Percentiles rank a stretch among this genome's conserved stretches.
phyloP scores from a whole-genome alignment of 352 stramenopile genomes.

The Hyphochytrium catenoides region DNA sequence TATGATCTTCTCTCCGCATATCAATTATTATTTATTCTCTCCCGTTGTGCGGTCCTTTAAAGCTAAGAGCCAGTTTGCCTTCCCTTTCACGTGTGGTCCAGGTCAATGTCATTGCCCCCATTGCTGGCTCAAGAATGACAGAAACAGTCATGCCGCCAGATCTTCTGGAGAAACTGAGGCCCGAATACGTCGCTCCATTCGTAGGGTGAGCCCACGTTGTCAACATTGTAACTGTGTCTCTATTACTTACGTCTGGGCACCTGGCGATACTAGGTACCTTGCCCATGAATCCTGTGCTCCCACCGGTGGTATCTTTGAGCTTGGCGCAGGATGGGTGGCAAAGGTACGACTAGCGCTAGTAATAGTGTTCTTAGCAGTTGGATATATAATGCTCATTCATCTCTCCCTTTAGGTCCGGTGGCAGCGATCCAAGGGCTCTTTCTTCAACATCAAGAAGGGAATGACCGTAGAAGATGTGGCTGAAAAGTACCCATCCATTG shows the following conservation, averaged over 20 bases:
- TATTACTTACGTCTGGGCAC: not conserved
- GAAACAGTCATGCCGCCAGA: constrained; percentile 39
- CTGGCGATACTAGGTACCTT: constrained; percentile 19
- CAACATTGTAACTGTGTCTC: not conserved
- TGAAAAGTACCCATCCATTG: too few relatives aligned
- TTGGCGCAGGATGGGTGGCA: constrained; percentile 45
- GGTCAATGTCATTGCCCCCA: constrained; percentile 49
- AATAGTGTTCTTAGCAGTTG: too few relatives aligned
- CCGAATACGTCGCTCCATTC: constrained; percentile 45
- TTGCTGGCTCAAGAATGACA: constrained; percentile 59
- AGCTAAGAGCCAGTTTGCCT: too few relatives aligned
- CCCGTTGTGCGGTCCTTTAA: too few relatives aligned
- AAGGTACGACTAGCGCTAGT: too few relatives aligned
- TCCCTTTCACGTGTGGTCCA: too few relatives aligned
- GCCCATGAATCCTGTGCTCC: constrained; percentile 44
- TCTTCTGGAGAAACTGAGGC: constrained; percentile 33
- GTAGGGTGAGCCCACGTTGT: constrained; percentile 18
- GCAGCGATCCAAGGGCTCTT: constrained; percentile 29
- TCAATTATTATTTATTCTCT: too few relatives aligned
- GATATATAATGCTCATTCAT: too few relatives aligned
- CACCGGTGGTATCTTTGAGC: constrained; percentile 47
- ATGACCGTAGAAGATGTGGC: constrained; percentile 49
- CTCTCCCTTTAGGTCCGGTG: too few relatives aligned
- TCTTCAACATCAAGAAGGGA: constrained; percentile 34
- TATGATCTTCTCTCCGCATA: too few relatives aligned